These are phyloP conservation scores for Fagopyrum homotropicum DNA, from an alignment of 148 eudicot species.

Conservation along the genomic window DNA sequence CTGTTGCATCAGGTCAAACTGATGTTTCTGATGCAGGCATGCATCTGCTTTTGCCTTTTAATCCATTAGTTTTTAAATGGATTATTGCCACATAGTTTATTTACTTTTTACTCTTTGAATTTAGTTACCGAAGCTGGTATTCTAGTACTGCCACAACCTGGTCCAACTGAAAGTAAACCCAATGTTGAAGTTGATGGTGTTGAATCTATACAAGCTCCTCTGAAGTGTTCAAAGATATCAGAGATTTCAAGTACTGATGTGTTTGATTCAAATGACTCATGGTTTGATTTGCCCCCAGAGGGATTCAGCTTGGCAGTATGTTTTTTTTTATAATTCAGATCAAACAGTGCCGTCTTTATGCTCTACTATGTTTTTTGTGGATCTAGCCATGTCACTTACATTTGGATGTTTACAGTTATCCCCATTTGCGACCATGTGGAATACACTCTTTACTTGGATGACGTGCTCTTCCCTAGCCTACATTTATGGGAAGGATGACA, in stretches of 20 bases:
- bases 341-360: slow-evolving; percentile 3
- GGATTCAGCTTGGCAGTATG: slow-evolving; percentile 72
- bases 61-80: slow-evolving; percentile 10
- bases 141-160: slow-evolving; percentile 44
- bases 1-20: slow-evolving; percentile 59
- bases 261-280: slow-evolving; percentile 64
- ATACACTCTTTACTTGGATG: slow-evolving; percentile 77
- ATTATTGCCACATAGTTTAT: slow-evolving; percentile 3
- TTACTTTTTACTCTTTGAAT: slow-evolving; percentile 11
- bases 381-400: not conserved
- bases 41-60: slow-evolving; percentile 10
- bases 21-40: slow-evolving; percentile 68
- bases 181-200: slow-evolving; percentile 24
- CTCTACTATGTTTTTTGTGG: not conserved
- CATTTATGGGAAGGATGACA: slow-evolving; percentile 81
- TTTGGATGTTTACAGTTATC: slow-evolving; percentile 58
- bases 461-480: slow-evolving; percentile 88
- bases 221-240: slow-evolving; percentile 62
- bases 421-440: slow-evolving; percentile 86
- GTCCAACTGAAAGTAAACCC: slow-evolving; percentile 24
- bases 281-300: slow-evolving; percentile 78
- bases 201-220: slow-evolving; percentile 34
- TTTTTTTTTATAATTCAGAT: slow-evolving; percentile 8
- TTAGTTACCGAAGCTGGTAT: slow-evolving; percentile 84
- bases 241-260: slow-evolving; percentile 41